phyloP scores from a whole-genome alignment of 1,139 yeast genomes.

The Eremothecium sinecaudum region DNA sequence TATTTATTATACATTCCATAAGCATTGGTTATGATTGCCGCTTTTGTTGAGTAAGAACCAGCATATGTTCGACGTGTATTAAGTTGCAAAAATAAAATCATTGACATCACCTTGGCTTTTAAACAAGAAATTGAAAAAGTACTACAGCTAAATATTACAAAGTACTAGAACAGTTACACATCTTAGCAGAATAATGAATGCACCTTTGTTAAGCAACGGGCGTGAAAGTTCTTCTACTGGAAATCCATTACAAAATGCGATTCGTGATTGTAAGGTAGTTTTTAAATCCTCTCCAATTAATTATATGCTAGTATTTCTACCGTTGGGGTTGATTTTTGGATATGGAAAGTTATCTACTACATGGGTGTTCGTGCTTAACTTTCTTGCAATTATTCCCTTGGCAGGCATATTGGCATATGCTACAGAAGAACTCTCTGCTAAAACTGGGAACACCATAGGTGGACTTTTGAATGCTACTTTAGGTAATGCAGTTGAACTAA shows the following conservation, averaged over 20 bases:
- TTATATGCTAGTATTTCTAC: slow-evolving; percentile 69
- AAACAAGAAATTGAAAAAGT: too few relatives aligned
- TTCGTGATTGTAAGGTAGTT: slow-evolving; percentile 24
- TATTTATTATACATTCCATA: too few relatives aligned
- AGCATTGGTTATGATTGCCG: too few relatives aligned
- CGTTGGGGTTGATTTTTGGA: slow-evolving; percentile 76
- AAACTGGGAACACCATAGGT: slow-evolving; percentile 81
- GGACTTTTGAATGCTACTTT: slow-evolving; percentile 92
- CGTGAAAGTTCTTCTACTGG: too few relatives aligned
- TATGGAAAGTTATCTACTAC: slow-evolving; percentile 40
- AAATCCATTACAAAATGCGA: too few relatives aligned
- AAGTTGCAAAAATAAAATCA: too few relatives aligned
- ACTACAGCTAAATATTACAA: too few relatives aligned
- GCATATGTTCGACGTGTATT: too few relatives aligned
- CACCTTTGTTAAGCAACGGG: neutral
- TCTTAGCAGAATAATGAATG: too few relatives aligned
- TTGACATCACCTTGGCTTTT: too few relatives aligned
- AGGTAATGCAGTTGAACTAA: slow-evolving; percentile 90
- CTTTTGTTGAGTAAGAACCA: too few relatives aligned
- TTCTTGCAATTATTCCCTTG: slow-evolving; percentile 83
- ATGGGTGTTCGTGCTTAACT: slow-evolving; percentile 62
- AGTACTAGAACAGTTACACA: too few relatives aligned
- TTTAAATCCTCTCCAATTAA: slow-evolving; percentile 67
- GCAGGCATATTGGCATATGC: slow-evolving; percentile 87
- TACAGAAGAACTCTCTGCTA: slow-evolving; percentile 82